Evolutionary conservation across 2,329 filamentous ascomycete species (phyloP), one percentile per base, ranked within the genome.

Genomic region (Leptographium wingfieldii): DNA sequence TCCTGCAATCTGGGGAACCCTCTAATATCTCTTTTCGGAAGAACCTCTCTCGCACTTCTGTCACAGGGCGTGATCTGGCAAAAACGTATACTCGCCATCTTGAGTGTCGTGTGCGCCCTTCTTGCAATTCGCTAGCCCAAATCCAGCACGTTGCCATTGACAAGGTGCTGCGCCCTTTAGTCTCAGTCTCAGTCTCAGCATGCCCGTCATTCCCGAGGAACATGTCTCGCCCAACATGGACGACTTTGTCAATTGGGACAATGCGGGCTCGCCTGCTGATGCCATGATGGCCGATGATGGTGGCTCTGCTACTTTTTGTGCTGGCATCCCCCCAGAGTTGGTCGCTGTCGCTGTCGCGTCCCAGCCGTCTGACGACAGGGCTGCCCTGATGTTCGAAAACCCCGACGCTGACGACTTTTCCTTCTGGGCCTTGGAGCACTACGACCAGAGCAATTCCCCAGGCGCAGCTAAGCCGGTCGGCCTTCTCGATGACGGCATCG

Each of bases 221-320:
- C 35, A 19, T 3, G 48, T 29, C 19, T 53, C 58, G 46, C 46
- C 58, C 7, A 29, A 31, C 59, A 73, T 80, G 74, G 82, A 86
- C 59, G 79, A 85, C 63, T 83, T 86, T 68, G 80, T 88, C 69
- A 76, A 84, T 68, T 85, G 82, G 80, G 80, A 83, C 65, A 71
- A 77, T 61, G 74, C 76, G 56, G 77, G 72, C 54, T 72, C 74
- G 12, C 53, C 61, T 10, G 55, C 59, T 16, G 29, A 43, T 43
- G 52, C 40, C 27, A 27, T 46, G 19, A 16, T 54, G 51, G 5
- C 11, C 16, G 29, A 16, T 71, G 60, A 71, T 12, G n/a, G n/a
- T 27, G 46, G 7, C 9, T n/a, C 5, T 35, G n/a, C n/a, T 25
- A 10, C 46, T 4, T 49, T 11, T 22, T 9, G 12, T 3, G 22